A percentile compares a stretch with the other conserved stretches of the same genome.
Evolutionary conservation across 306 rosid species (phyloP).

Genomic region (Leucaena leucocephala): DNA sequence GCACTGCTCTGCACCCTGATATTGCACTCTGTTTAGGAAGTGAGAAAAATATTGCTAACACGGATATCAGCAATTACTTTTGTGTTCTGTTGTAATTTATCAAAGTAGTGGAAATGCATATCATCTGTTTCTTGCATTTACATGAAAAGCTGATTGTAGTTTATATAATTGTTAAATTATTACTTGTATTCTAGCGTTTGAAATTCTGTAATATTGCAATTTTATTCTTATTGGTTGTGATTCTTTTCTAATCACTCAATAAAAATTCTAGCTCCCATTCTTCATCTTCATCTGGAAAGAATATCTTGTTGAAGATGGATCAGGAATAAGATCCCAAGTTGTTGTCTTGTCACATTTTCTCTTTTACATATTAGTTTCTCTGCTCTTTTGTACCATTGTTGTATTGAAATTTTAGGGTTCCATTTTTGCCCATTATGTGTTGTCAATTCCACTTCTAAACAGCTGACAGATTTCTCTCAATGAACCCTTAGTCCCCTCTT

Average conservation of each 20-base stretch:
- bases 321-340: slow-evolving; percentile 14
- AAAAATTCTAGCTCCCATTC: slow-evolving; percentile 18
- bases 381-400: not conserved
- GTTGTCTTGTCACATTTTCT: slow-evolving; percentile 21
- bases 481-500: not conserved
- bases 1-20: slow-evolving; percentile 34
- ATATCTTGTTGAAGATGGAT: slow-evolving; percentile 8
- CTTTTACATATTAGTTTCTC: slow-evolving; percentile 8
- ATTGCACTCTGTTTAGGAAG: slow-evolving; percentile 44
- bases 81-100: slow-evolving; percentile 37
- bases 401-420: slow-evolving; percentile 23
- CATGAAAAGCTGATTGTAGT: no score
- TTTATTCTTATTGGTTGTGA: slow-evolving; percentile 22
- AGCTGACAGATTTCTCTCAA: not conserved
- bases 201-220: not conserved
- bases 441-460: not conserved
- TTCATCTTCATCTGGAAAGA: not conserved
- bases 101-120: slow-evolving; percentile 24
- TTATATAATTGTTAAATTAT: no score
- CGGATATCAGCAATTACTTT: slow-evolving; percentile 28
- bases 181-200: no score
- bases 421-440: slow-evolving; percentile 18
- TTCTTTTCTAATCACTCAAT: not conserved
- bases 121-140: slow-evolving; percentile 13
- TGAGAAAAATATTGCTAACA: slow-evolving; percentile 38